A percentile compares a stretch with the other conserved stretches of the same genome.
Conservation (phyloP, 176 grass and related monocot species). For the Ananas comosus region DNA sequence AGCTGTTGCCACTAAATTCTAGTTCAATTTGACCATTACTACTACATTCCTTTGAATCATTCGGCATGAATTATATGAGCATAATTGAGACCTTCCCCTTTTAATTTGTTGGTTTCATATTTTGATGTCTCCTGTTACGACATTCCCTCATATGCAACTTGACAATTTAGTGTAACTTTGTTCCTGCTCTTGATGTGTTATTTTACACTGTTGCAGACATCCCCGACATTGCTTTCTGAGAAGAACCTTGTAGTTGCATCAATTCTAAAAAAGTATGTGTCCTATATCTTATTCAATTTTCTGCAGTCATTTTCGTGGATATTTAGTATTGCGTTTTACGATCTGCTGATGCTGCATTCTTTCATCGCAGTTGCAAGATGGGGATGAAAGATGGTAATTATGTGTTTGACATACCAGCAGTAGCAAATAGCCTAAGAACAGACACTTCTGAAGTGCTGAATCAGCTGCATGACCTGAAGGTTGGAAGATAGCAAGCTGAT, state of each 20-base stretch:
- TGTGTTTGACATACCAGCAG: slow-evolving; percentile 65
- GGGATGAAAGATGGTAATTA: slow-evolving; percentile 74
- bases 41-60: background rate
- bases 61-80: background rate
- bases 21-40: background rate
- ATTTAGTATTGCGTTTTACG: slow-evolving; percentile 7
- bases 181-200: slow-evolving; percentile 5
- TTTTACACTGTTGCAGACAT: slow-evolving; percentile 48
- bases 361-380: slow-evolving; percentile 37
- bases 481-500: slow-evolving; percentile 19
- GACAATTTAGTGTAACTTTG: background rate
- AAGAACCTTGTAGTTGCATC: slow-evolving; percentile 63
- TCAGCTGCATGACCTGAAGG: slow-evolving; percentile 76
- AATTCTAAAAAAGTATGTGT: slow-evolving; percentile 55
- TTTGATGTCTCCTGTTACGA: too few relatives aligned
- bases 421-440: slow-evolving; percentile 56
- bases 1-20: background rate
- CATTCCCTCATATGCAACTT: too few relatives aligned
- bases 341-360: background rate
- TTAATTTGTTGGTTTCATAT: too few relatives aligned
- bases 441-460: slow-evolving; percentile 54
- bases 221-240: slow-evolving; percentile 58
- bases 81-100: background rate
- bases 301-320: background rate
- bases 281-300: background rate